Base-by-base conservation (phyloP, 1,284 basidiomycete genomes). In the Singerocomus inundabilis region DNA sequence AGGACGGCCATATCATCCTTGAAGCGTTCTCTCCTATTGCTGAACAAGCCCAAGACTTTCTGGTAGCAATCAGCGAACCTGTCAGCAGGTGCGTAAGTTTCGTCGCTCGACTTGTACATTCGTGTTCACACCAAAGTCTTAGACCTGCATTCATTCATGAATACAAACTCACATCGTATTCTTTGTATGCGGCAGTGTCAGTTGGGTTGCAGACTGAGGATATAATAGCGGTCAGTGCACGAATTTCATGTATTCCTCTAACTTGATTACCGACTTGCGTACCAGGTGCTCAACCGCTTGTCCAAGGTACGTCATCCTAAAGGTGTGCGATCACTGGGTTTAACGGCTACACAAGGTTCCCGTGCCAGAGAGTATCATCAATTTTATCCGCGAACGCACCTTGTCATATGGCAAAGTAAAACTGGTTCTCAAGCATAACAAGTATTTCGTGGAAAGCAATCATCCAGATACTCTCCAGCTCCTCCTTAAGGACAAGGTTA, bases 111-210 rank as follows among this genome's bases (percentile, higher is more conserved):
- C 48, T 48, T 60, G 66, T 70, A 69, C 57, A 59, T 68, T 52
- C 54, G 47, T 33, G 43, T 62, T 60, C 59, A 66, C 55, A 63
- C 56, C 37, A 46, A 59, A 48, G 48, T 59, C 53, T n/a, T 66
- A 94, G 93, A 75, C 97, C 97, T 36, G 87, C 91, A 30, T 92
- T 97, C 72, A 96, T 99, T 56, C 97, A 99, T 73, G 97, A 99
- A 77, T 99, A 98, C 80, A 94, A 97, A 72, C 85, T 99, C 63
- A 98, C 96, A 44, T 89, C 95, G 40, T 97, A 98, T 70, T 98
- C 95, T 24, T 79, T 99, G 26, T 98, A 99, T 71, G 97, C 97
- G 46, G 97, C 97, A 48, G 96, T 99, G 54, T 98, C 95, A 13
- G 97, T 99, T 51, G 97, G 97, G 21, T 76, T 99, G 32, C 93